Percentiles rank a stretch among this genome's conserved stretches.
Evolutionary conservation across 192 early-diverging fungal species (phyloP).

Genomic region (Coemansia umbellata): DNA sequence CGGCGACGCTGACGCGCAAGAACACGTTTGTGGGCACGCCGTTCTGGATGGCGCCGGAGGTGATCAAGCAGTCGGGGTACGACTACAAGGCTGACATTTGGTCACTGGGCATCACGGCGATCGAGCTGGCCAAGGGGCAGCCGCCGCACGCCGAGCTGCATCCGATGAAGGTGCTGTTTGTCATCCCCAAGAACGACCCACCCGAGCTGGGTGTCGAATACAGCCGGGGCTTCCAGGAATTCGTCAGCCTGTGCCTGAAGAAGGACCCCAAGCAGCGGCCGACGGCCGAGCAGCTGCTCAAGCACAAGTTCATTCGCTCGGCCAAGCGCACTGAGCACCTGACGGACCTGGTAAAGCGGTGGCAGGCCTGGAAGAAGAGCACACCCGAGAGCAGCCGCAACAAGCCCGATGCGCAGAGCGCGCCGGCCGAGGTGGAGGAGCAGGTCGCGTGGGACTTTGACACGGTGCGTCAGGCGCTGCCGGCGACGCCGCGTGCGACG

Average conservation of each 20-base stretch:
- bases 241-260: slow-evolving; percentile 81
- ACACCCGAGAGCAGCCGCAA: slow-evolving; percentile 43
- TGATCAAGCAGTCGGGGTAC: slow-evolving; percentile 92
- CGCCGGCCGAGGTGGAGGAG: slow-evolving; percentile 13
- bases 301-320: slow-evolving; percentile 80
- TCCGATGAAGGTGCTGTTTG: slow-evolving; percentile 92
- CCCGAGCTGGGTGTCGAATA: slow-evolving; percentile 75
- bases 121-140: slow-evolving; percentile 90
- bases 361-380: slow-evolving; percentile 72
- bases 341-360: slow-evolving; percentile 78
- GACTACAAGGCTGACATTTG: slow-evolving; percentile 97
- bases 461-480: slow-evolving; percentile 39
- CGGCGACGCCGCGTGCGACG: slow-evolving; percentile 8
- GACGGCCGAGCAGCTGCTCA: slow-evolving; percentile 81
- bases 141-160: slow-evolving; percentile 92
- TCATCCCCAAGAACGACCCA: slow-evolving; percentile 88
- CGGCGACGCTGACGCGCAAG: slow-evolving; percentile 87
- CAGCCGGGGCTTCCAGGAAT: slow-evolving; percentile 83
- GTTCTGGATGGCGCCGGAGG: slow-evolving; percentile 93
- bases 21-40: slow-evolving; percentile 99
- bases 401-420: slow-evolving; percentile 19
- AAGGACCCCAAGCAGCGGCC: slow-evolving; percentile 84
- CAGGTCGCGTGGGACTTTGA: slow-evolving; percentile 51
- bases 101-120: slow-evolving; percentile 95
- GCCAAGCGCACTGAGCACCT: slow-evolving; percentile 83